A percentile compares a stretch with the other conserved stretches of the same genome.
These are phyloP conservation scores for Fusarium bactridioides DNA, from an alignment of 2,329 filamentous ascomycete genomes.

Conservation along the genomic window DNA sequence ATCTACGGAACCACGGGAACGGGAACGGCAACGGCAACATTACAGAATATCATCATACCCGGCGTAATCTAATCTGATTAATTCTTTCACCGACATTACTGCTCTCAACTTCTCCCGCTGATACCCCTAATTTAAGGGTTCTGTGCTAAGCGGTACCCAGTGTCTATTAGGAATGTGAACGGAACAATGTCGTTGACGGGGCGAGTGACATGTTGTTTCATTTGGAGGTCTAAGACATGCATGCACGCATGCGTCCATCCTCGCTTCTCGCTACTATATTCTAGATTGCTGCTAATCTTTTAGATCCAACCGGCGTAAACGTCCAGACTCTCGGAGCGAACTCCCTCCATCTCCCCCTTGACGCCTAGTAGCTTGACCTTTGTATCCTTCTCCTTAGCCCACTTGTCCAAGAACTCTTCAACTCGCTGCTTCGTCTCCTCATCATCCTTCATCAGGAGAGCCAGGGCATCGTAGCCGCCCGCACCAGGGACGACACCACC, in stretches of 20 bases:
- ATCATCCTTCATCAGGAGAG: conserved; percentile 79
- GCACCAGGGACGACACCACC: conserved; percentile 94
- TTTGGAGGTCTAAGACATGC: conserved; percentile 24
- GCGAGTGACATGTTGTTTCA: conserved; percentile 16
- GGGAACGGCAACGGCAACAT: conserved; percentile 10
- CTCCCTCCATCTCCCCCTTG: conserved; percentile 76
- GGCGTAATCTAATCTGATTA: conserved; percentile 32
- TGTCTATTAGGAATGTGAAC: conserved; percentile 19
- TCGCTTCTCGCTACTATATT: conserved; percentile 3
- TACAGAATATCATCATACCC: conserved; percentile 22
- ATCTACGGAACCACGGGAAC: conserved; percentile 15
- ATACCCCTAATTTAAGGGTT: not conserved
- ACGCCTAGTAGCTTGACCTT: conserved; percentile 75
- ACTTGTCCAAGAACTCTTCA: conserved; percentile 68
- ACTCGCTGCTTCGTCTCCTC: conserved; percentile 68
- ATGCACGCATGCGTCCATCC: not conserved
- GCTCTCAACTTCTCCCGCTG: not conserved
- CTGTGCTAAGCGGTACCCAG: not conserved
- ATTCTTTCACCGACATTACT: not conserved
- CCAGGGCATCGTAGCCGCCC: conserved; percentile 91
- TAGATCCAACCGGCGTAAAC: conserved; percentile 57
- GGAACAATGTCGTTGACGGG: conserved; percentile 22
- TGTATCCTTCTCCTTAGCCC: conserved; percentile 66
- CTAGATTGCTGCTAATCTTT: not conserved
- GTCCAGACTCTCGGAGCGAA: conserved; percentile 54